A percentile compares a stretch with the other conserved stretches of the same genome.
Conservation (phyloP, 768 basidiomycete genomes). For the Boletus vinaceobasis region DNA sequence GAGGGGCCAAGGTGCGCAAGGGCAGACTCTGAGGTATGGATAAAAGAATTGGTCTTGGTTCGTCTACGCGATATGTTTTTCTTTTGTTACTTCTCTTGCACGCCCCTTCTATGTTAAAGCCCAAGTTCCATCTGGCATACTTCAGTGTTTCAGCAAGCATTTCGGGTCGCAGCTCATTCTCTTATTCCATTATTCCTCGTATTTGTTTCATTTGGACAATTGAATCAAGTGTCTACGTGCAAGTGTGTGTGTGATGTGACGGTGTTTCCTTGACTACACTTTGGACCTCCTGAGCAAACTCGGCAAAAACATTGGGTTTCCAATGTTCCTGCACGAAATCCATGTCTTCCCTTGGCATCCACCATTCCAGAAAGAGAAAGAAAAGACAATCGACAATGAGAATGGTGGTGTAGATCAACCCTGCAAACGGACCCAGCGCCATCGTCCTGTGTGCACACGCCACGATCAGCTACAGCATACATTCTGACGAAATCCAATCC, state of each 20-base stretch:
- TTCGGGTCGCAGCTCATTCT: slow-evolving; percentile 1
- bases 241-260: too few species aligned
- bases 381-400: slow-evolving; percentile 87
- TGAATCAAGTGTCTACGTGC: not conserved
- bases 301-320: slow-evolving; percentile 37
- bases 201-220: slow-evolving; percentile 13
- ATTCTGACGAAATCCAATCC: not conserved
- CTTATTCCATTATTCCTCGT: slow-evolving; percentile 20
- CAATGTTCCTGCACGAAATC: slow-evolving; percentile 72
- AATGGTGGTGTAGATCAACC: slow-evolving; percentile 85
- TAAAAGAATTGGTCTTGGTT: not conserved
- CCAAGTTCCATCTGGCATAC: slow-evolving; percentile 1
- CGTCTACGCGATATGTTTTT: not conserved
- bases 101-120: not conserved
- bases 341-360: slow-evolving; percentile 71
- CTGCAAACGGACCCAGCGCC: slow-evolving; percentile 74
- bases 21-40: slow-evolving; percentile 12
- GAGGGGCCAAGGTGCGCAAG: slow-evolving; percentile 21
- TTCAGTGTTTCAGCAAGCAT: slow-evolving; percentile 1
- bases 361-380: slow-evolving; percentile 80
- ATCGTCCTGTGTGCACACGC: slow-evolving; percentile 56
- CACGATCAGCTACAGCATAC: not conserved
- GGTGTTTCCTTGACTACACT: not conserved
- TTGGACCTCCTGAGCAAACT: slow-evolving; percentile 11
- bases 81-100: not conserved